Conservation (phyloP, 2,329 filamentous ascomycete genomes). For the Fusarium subglutinans region DNA sequence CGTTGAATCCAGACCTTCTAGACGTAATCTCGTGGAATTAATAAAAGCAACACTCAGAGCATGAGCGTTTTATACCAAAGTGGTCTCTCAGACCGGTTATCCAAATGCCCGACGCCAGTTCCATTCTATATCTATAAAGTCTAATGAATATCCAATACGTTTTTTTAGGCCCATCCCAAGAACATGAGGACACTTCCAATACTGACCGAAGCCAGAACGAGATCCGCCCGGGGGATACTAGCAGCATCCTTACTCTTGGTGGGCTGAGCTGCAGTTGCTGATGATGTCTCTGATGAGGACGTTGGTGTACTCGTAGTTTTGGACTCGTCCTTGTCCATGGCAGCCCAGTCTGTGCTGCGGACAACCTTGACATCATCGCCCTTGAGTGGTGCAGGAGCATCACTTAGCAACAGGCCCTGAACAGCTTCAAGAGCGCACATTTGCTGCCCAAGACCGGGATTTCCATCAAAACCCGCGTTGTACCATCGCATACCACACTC, state of each 20-base stretch:
- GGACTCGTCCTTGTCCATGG: slow-evolving; percentile 17
- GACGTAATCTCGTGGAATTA: slow-evolving; percentile 42
- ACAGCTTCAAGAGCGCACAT: slow-evolving; percentile 72
- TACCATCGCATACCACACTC: slow-evolving; percentile 73
- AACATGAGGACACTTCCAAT: slow-evolving; percentile 32
- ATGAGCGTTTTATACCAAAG: slow-evolving; percentile 26
- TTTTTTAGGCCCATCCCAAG: slow-evolving; percentile 29
- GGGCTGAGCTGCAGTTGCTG: slow-evolving; percentile 17
- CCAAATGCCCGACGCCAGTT: slow-evolving; percentile 25
- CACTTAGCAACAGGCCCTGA: slow-evolving; percentile 64
- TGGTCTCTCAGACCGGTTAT: slow-evolving; percentile 13
- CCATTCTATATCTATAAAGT: slow-evolving; percentile 27
- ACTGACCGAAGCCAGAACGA: slow-evolving; percentile 34
- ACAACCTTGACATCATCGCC: slow-evolving; percentile 59
- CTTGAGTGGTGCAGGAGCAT: slow-evolving; percentile 56
- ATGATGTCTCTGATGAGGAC: not conserved
- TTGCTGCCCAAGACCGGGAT: slow-evolving; percentile 67
- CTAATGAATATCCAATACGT: slow-evolving; percentile 24
- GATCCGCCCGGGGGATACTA: slow-evolving; percentile 15
- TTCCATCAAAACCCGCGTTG: slow-evolving; percentile 63
- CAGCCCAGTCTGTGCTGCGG: slow-evolving; percentile 41
- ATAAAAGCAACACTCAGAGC: slow-evolving; percentile 35
- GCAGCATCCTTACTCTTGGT: slow-evolving; percentile 37
- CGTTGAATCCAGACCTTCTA: slow-evolving; percentile 34
- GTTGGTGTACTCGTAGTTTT: slow-evolving; percentile 27